Evolutionary conservation across 768 basidiomycete species (phyloP), one percentile per base, ranked within the genome.

Genomic region (Pholiota microspora): DNA sequence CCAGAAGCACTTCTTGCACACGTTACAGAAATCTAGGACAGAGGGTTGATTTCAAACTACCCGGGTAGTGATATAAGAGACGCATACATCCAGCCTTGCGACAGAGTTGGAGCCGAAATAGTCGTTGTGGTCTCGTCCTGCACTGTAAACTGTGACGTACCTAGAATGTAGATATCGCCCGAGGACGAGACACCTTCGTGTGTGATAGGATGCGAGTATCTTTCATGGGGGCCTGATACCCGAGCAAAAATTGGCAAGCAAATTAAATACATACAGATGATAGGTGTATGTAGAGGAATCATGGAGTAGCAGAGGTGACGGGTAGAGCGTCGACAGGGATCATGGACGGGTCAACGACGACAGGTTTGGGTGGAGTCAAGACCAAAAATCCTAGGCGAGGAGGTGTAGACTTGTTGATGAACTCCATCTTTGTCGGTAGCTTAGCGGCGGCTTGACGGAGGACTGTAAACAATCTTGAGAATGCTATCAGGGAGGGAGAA

Each of bases 391-490:
- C 92, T 10, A 94, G 70, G 1, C 93, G 83, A 34, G 94, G 88
- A 3, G 85, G 85, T 0, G 89, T 76, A 10, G 74, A 66, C 10
- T 78, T 77, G 57, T 76, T 80, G 57, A 98, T 88, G 69, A 98
- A 94, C 67, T 98, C 95, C 71, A 90, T 92, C 47, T 77, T 77
- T 0, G 91, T 87, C 0, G 96, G 95, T 12, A 98, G 79, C 67
- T 94, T 96, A 34, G 81, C 84, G 15, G 88, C 78, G n/a, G 92
- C 95, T 57, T 91, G 86, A 25, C 90, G 87, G 44, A 98, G 81
- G 13, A 92, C 95, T 97, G 55, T 1, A 35, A 29, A 31, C 52
- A 2, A 15, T 42, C 25, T 45, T 57, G 34, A 49, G 48, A 15
- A 45, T 32, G 55, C n/a, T 28, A 35, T 25, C 10, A 15, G 21